Evolutionary conservation across 352 stramenopile species (phyloP).

Genomic region (Pythium angustatum): DNA sequence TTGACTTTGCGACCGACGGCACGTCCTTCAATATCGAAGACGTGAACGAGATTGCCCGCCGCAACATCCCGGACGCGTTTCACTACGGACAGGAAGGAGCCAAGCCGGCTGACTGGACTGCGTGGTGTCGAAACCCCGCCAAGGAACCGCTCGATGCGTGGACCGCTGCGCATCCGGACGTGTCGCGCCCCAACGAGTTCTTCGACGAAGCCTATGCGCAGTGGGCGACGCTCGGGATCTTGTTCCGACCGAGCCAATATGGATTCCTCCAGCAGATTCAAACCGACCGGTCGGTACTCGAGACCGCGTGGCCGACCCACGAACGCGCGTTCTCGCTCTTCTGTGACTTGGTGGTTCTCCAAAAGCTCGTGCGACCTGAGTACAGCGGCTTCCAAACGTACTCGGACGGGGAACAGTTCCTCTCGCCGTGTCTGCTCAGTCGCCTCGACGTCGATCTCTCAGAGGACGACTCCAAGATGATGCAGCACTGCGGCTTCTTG

Average conservation of each 20-base stretch:
- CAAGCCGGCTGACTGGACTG: not conserved
- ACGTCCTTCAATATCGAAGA: not conserved
- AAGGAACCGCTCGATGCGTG: not conserved
- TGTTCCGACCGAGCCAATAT: conserved; percentile 1
- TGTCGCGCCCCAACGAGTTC: not conserved
- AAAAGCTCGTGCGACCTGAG: not conserved
- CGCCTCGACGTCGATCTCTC: not conserved
- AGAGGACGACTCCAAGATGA: not conserved
- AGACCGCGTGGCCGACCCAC: not conserved
- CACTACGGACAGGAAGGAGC: not conserved
- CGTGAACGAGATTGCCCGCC: not conserved
- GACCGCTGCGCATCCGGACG: not conserved
- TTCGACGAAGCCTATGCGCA: not conserved
- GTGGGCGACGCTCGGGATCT: not conserved
- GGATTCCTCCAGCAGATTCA: conserved; percentile 2
- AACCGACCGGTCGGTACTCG: not conserved
- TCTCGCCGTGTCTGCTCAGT: conserved; percentile 11
- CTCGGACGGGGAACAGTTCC: conserved; percentile 12
- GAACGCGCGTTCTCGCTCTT: conserved; percentile 8
- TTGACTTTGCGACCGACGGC: not conserved
- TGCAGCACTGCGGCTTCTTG: conserved; percentile 5
- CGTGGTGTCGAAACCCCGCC: not conserved
- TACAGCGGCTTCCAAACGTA: not conserved
- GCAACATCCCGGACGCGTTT: not conserved
- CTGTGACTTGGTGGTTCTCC: conserved; percentile 3